Conservation (phyloP, 2,329 filamentous ascomycete genomes). For the Balansia obtecta region DNA sequence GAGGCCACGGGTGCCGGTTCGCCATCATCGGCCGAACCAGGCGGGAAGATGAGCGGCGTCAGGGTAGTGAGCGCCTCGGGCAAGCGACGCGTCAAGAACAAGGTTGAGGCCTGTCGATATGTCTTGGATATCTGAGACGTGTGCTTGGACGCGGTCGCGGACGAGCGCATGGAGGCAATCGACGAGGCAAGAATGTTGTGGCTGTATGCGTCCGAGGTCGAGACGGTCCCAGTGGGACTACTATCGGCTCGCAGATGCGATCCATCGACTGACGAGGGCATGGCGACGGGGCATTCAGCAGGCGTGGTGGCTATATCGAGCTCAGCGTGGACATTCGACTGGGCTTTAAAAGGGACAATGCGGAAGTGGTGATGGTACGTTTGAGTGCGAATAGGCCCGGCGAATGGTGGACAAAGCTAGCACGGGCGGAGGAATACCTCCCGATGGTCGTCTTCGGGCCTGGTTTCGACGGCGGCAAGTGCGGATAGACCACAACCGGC, state of each 20-base stretch:
- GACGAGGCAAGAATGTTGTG: conserved; percentile 49
- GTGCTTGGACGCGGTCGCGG: conserved; percentile 46
- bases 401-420: not conserved
- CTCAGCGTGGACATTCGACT: not conserved
- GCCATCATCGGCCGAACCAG: conserved; percentile 33
- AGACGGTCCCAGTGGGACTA: conserved; percentile 30
- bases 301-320: not conserved
- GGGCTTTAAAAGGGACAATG: not conserved
- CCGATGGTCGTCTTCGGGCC: not conserved
- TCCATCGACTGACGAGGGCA: conserved; percentile 33
- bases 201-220: conserved; percentile 28
- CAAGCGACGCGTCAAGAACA: conserved; percentile 87
- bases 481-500: not conserved
- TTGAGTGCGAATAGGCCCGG: not conserved
- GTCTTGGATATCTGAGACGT: conserved; percentile 74
- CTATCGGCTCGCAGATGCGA: conserved; percentile 32
- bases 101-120: conserved; percentile 85
- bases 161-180: conserved; percentile 55
- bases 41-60: conserved; percentile 63
- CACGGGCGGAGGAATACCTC: not conserved
- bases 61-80: conserved; percentile 82
- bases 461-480: not conserved
- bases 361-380: not conserved
- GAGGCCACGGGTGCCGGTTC: conserved; percentile 63
- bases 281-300: conserved; percentile 10